Evolutionary conservation across 345 rosid genomes (phyloP), one percentile per base, ranked within the genome.

Genomic region (Populus deltoides): DNA sequence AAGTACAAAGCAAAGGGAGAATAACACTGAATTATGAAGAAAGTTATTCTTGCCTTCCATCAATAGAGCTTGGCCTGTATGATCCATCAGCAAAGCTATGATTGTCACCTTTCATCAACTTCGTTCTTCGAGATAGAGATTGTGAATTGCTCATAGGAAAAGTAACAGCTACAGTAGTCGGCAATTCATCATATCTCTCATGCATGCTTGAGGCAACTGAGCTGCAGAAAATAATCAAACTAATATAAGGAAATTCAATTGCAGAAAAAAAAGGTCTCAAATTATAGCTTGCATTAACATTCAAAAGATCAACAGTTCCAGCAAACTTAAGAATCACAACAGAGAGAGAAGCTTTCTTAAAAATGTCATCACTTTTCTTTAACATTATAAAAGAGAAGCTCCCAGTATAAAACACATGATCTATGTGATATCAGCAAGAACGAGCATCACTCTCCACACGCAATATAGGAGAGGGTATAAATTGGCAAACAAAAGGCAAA

Each of bases 101-200:
- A 85, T 85, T 87, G 78, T 93, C 98, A 82, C 90, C 91, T 85
- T 89, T 93, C 83, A 90, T 86, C 78, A 85, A 82, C 81, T 94
- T 93, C 65, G 99, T 96, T 87, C 99, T 92, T 80, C 97, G 90
- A 77, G 99, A 96, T 39, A 91, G 85, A 70, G 98, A 90, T 66
- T 90, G 99, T n/a, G 92, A 91, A 81, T 81, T 83, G 85, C 83
- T 92, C 75, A 86, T 86, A 36, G 88, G 80, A 82, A 87, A 86
- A 73, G 93, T 89, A 83, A 89, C 88, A 85, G 91, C 98, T 68
- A 90, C 85, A 27, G 93, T 91, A 61, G 97, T 91, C 78, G 97
- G 98, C 79, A 96, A 84, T 81, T 92, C 98, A 77, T 96, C 99
- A 81, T 93, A 94, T 84, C 87, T 86, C 79, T 93, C 98, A 85